These are phyloP conservation scores for Epichloe hybrida DNA, from an alignment of 2,329 filamentous ascomycete genomes.

Conservation along the genomic window DNA sequence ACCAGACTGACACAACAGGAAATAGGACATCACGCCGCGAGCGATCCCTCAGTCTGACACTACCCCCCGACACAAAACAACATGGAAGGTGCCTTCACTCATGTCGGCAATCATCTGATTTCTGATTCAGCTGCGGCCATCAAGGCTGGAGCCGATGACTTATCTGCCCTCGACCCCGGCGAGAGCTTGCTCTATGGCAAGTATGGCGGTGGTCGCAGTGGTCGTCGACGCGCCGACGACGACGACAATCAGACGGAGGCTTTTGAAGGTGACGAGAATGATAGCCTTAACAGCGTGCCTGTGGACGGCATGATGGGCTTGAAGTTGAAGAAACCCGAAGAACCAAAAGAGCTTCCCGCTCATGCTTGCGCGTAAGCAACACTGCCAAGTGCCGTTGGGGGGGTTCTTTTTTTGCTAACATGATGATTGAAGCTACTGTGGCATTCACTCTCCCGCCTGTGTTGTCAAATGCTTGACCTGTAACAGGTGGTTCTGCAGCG, in stretches of 20 bases:
- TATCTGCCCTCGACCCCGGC: conserved; percentile 59
- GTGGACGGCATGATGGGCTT: conserved; percentile 60
- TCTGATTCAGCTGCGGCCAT: conserved; percentile 77
- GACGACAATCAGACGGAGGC: conserved; percentile 81
- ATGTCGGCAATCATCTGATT: conserved; percentile 75
- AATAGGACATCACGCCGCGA: neutral
- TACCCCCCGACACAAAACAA: conserved; percentile 13
- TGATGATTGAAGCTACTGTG: conserved; percentile 58
- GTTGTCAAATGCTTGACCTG: conserved; percentile 94
- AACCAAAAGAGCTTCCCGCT: conserved; percentile 80
- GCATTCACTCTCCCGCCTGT: conserved; percentile 87
- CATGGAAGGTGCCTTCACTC: conserved; percentile 83
- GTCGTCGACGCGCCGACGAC: conserved; percentile 63
- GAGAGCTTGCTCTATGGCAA: conserved; percentile 68
- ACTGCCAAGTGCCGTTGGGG: neutral
- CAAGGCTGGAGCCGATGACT: conserved; percentile 68
- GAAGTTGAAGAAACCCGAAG: conserved; percentile 45
- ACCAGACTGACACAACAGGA: neutral
- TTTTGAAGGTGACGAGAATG: conserved; percentile 69
- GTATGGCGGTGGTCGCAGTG: conserved; percentile 41
- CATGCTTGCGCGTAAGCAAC: conserved; percentile 82
- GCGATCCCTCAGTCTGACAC: conserved; percentile 5
- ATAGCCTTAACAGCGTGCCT: conserved; percentile 65
- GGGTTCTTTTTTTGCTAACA: neutral
- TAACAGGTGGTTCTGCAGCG: conserved; percentile 98